Evolutionary conservation across 495 filamentous ascomycete genomes (phyloP), one percentile per base, ranked within the genome.

Genomic region (Lasiosphaeriaceae sp.): DNA sequence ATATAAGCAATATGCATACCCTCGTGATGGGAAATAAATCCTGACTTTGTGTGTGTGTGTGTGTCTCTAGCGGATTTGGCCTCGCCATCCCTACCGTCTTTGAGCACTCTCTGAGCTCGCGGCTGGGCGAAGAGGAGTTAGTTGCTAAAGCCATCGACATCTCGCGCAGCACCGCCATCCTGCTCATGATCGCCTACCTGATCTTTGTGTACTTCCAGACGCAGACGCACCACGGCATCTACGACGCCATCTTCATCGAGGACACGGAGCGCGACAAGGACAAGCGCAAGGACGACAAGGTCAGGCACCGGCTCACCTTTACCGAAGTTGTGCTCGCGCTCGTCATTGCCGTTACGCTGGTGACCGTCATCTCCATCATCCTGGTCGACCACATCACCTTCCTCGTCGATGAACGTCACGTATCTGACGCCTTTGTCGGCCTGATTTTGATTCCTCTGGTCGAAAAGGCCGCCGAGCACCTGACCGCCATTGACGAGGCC

Each of bases 401-500:
- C 61, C 85, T 97, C 11, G 90, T 96, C 16, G 58, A 67, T 46
- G 50, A 84, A 39, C 76, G 76, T 17, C 67, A 78, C 45, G 78
- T 97, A 17, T 86, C 82, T 1, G 92, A 97, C 63, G 83, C 84
- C 19, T 92, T 92, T 67, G 82, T 92, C 71, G 90, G 90, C 50
- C 72, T 92, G 58, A 90, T 90, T 52, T 75, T 90, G 2, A 75
- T 91, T 0, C 93, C 92, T 2, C 76, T 97, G 1, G 92, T 96
- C 8, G 92, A 96, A 65, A 97, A 97, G 67, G 87, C 86, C 0
- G 90, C 90, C 11, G 92, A 96, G 75, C 92, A 96, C 68, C 71
- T 96, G 37, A 96, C 88, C 0, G 89, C 92, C 12, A 73, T 97
- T 45, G 92, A 97, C 69, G 92, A 96, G 76, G 93, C 92, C 11